Evolutionary conservation across 257 asterid species (phyloP), one percentile per base, ranked within the genome.

Genomic region (Gentiana dahurica): DNA sequence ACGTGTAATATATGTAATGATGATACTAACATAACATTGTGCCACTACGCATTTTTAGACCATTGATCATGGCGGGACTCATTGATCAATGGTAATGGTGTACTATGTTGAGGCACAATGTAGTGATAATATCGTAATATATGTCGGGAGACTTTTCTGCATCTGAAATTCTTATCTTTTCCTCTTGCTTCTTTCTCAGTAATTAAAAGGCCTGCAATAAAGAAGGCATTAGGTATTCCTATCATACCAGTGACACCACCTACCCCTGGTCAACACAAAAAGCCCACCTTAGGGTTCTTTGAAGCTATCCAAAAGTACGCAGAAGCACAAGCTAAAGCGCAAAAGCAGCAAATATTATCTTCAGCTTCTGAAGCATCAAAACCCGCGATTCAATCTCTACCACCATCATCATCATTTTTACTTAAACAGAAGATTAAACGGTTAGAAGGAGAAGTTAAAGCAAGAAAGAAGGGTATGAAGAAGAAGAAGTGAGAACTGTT

Each of bases 361-460:
- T 41, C 80, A 15, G 33, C 75, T 34, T 71, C 71, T 24, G 80
- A 53, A 68, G 68, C 76, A 38, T 58, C 82, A 38, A 75, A 61
- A 62, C 65, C 74, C 53, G 41, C 72, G 2, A 75, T n/a, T 43
- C 77, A 59, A 68, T 69, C 61, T 59, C 38, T 70, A 45, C 33
- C 85, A 13, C 24, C 24, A 24, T 24, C 24, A 24, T 46, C 86
- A 8, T 56, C 91, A 4, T 67, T 89, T 0, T 63, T 59, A 47
- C 83, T 83, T 45, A 85, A 74, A 66, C 85, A 75, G 38, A 74
- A 81, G 77, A 60, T 91, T 66, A 81, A 54, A 76, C 78, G 71
- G 68, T 79, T 87, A 62, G 95, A 87, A 75, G 85, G 79, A 70
- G 81, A 81, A 71, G 95, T 87, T 60, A 91, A 78, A 63, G 93